phyloP scores from a whole-genome alignment of 1,284 basidiomycete genomes.

The Pterula multifida region DNA sequence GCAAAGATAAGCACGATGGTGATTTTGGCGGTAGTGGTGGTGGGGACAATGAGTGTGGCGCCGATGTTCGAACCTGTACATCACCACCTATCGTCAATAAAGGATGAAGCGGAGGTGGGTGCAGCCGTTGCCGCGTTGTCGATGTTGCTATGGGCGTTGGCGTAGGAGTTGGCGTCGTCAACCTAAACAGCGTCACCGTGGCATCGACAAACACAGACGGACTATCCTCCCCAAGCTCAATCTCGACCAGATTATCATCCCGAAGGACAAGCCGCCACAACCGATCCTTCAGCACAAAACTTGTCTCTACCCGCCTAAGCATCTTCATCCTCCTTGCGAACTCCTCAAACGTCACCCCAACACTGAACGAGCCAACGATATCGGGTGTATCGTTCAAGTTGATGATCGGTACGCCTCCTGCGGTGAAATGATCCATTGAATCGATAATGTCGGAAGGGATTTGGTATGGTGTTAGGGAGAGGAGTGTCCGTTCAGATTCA shows the following conservation, averaged over 20 bases:
- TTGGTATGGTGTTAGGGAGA: neutral
- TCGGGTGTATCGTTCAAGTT: neutral
- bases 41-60: too few relatives aligned
- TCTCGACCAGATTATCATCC: neutral
- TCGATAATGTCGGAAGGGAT: neutral
- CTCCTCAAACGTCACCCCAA: neutral
- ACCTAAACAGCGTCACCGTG: neutral
- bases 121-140: neutral
- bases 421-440: too few relatives aligned
- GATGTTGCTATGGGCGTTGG: neutral
- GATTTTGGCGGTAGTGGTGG: too few relatives aligned
- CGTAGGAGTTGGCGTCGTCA: neutral
- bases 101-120: neutral
- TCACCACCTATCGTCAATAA: neutral
- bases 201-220: neutral
- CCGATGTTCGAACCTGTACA: neutral
- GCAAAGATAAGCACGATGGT: neutral
- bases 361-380: neutral
- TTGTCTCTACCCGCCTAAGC: neutral
- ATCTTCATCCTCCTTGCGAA: neutral
- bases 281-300: neutral
- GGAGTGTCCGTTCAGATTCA: neutral
- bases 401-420: neutral
- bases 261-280: neutral
- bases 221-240: conserved; percentile 1